Percentiles rank a stretch among this genome's conserved stretches.
These are phyloP conservation scores for Hydrangea macrophylla DNA, from an alignment of 148 eudicot genomes.

Conservation along the genomic window DNA sequence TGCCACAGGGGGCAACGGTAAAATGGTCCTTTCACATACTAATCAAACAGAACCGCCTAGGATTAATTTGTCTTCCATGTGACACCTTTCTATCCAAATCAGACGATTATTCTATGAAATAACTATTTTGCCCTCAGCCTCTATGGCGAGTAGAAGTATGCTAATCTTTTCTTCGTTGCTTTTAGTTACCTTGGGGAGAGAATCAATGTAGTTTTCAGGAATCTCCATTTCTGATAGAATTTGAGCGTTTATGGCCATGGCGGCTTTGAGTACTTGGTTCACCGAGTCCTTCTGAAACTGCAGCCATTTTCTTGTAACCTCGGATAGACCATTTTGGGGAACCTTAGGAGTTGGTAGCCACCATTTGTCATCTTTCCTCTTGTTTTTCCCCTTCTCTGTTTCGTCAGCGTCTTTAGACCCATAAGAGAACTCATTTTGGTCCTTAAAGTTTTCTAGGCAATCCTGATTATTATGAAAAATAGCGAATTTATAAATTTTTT, in stretches of 20 bases:
- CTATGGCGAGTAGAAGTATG: too few relatives aligned
- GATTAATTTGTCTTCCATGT: too few relatives aligned
- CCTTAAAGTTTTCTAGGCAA: slow-evolving; percentile 67
- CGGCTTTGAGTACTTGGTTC: slow-evolving; percentile 23
- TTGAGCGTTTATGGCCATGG: slow-evolving; percentile 21
- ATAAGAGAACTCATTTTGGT: slow-evolving; percentile 65
- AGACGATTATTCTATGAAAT: too few relatives aligned
- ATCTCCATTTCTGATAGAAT: slow-evolving; percentile 57
- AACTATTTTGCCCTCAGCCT: too few relatives aligned
- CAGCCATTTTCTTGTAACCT: slow-evolving; percentile 22
- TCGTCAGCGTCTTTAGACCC: slow-evolving; percentile 49
- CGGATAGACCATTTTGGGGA: slow-evolving; percentile 34
- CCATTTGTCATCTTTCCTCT: slow-evolving; percentile 66
- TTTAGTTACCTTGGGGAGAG: slow-evolving; percentile 63
- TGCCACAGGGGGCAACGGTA: too few relatives aligned
- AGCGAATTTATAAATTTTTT: background rate
- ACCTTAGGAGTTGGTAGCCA: slow-evolving; percentile 78
- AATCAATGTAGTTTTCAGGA: slow-evolving; percentile 72
- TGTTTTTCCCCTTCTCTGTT: slow-evolving; percentile 28
- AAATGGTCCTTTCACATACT: too few relatives aligned
- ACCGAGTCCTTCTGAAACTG: slow-evolving; percentile 26
- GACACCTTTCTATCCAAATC: too few relatives aligned
- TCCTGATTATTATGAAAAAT: slow-evolving; percentile 34
- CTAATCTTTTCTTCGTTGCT: background rate
- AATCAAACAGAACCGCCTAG: too few relatives aligned